phyloP scores from a whole-genome alignment of 192 early-diverging fungal genomes.

The Linnemannia exigua region DNA sequence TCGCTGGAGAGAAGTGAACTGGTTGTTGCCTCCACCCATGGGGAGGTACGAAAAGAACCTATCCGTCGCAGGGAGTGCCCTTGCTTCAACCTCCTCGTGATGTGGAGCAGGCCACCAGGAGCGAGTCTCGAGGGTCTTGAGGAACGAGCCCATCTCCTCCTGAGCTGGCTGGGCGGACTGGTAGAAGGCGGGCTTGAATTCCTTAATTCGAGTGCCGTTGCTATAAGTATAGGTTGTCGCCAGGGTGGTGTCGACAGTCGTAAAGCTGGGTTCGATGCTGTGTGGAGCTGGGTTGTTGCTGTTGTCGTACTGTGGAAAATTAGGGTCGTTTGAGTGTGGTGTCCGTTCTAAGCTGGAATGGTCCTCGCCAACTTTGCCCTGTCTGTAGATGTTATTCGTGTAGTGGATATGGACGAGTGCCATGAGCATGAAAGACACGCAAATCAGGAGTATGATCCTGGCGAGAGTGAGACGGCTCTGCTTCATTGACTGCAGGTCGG shows the following conservation, averaged over 20 bases:
- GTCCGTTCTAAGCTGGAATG: not conserved
- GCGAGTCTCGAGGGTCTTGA: conserved; percentile 28
- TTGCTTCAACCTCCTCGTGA: not conserved
- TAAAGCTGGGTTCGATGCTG: not conserved
- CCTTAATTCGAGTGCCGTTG: conserved; percentile 30
- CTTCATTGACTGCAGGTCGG: not conserved
- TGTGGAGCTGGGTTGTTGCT: not conserved
- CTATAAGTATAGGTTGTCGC: conserved; percentile 12
- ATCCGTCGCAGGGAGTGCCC: conserved; percentile 1
- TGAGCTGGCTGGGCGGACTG: conserved; percentile 19
- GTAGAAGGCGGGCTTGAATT: conserved; percentile 51
- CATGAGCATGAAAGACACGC: conserved; percentile 33
- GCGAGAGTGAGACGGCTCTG: conserved; percentile 30
- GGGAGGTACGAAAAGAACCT: conserved; percentile 39
- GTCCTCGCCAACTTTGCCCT: not conserved
- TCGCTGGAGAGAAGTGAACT: conserved; percentile 45
- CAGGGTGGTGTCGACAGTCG: conserved; percentile 14
- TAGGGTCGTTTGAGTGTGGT: not conserved
- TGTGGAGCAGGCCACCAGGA: conserved; percentile 26
- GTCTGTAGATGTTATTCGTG: conserved; percentile 7
- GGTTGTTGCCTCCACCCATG: conserved; percentile 56
- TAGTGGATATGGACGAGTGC: conserved; percentile 42
- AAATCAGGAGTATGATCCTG: conserved; percentile 29
- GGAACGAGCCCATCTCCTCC: conserved; percentile 44
- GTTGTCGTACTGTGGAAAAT: not conserved